These are phyloP conservation scores for Monascus ruber DNA, from an alignment of 2,329 filamentous ascomycete genomes.

Conservation along the genomic window DNA sequence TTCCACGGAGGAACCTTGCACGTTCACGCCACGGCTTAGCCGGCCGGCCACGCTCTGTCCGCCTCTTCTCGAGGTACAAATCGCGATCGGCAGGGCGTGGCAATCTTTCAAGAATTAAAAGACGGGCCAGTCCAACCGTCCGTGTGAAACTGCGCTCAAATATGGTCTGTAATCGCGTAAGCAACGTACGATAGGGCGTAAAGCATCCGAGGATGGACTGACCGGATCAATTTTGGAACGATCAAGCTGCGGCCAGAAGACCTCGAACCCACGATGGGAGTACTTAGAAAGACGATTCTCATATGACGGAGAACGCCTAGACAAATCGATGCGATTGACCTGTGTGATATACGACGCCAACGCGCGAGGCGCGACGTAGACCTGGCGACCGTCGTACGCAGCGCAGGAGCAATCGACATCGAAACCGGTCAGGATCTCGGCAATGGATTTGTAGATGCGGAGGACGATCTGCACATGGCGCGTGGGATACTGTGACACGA, in stretches of 20 bases:
- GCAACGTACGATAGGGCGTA: neutral
- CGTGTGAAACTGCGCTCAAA: conserved; percentile 70
- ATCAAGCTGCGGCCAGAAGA: conserved; percentile 66
- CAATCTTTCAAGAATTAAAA: conserved; percentile 68
- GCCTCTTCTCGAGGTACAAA: conserved; percentile 56
- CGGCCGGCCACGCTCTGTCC: conserved; percentile 62
- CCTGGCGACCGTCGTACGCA: conserved; percentile 69
- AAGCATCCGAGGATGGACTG: conserved; percentile 1
- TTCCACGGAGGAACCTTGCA: conserved; percentile 44
- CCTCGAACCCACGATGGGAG: conserved; percentile 71
- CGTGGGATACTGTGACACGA: conserved; percentile 71
- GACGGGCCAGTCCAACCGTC: conserved; percentile 64
- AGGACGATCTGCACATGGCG: conserved; percentile 79
- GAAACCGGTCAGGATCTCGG: conserved; percentile 77
- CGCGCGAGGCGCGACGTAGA: conserved; percentile 67
- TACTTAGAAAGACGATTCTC: conserved; percentile 82
- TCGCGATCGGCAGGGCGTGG: conserved; percentile 60
- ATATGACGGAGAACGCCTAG: conserved; percentile 71
- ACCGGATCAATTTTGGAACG: conserved; percentile 62
- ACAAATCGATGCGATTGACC: conserved; percentile 67
- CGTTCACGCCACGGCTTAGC: conserved; percentile 28
- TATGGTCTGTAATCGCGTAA: conserved; percentile 44
- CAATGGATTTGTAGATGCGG: conserved; percentile 70
- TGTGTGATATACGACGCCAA: conserved; percentile 72
- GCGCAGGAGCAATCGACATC: conserved; percentile 77